Conservation (phyloP, 2,329 filamentous ascomycete genomes). For the Pseudopyricularia cyperi region DNA sequence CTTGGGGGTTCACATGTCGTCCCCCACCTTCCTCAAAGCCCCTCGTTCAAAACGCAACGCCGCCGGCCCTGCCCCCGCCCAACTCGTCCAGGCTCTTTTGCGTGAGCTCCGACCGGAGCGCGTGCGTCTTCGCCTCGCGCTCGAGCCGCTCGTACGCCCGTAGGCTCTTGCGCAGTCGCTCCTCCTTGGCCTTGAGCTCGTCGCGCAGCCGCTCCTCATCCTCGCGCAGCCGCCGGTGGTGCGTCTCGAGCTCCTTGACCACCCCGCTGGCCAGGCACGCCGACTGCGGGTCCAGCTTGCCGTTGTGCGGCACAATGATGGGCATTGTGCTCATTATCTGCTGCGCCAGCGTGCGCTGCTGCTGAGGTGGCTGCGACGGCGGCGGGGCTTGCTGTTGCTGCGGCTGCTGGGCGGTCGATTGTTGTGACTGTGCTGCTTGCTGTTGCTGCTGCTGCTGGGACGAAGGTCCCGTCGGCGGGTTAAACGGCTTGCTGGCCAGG, state of each 20-base stretch:
- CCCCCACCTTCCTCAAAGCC: too few species aligned
- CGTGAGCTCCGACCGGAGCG: constrained; percentile 41
- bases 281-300: constrained; percentile 36
- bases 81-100: constrained; percentile 44
- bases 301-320: constrained; percentile 31
- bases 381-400: constrained; percentile 1
- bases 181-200: constrained; percentile 39
- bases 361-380: not conserved
- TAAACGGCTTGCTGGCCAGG: constrained; percentile 32
- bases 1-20: too few species aligned
- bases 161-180: constrained; percentile 38
- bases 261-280: constrained; percentile 32
- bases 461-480: constrained; percentile 42
- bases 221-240: constrained; percentile 38
- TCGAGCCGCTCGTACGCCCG: constrained; percentile 40
- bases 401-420: not conserved
- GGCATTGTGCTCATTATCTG: constrained; percentile 36
- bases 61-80: constrained; percentile 40
- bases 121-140: constrained; percentile 38
- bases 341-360: constrained; percentile 34
- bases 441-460: constrained; percentile 19
- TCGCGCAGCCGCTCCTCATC: constrained; percentile 45
- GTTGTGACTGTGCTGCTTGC: not conserved
- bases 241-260: constrained; percentile 38
- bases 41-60: constrained; percentile 34